Conservation (phyloP, 2,329 filamentous ascomycete genomes). For the Colletotrichum phormii region DNA sequence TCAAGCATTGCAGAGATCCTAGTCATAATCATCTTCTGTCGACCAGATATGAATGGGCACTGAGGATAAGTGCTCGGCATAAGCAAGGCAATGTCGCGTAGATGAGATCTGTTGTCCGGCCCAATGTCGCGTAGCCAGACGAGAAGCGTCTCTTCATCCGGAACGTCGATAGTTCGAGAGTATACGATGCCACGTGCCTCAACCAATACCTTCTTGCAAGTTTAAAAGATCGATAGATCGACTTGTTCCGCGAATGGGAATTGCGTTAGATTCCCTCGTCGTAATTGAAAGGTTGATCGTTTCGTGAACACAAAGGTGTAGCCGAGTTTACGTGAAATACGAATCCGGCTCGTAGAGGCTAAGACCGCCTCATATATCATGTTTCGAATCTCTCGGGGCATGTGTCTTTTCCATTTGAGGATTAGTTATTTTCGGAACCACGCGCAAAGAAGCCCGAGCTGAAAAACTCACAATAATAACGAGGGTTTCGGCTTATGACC, state of each 20-base stretch:
- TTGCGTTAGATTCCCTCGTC: too few relatives aligned
- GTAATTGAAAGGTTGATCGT: too few relatives aligned
- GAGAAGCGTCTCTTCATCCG: not conserved
- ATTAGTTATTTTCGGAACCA: not conserved
- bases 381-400: not conserved
- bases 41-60: too few relatives aligned
- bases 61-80: too few relatives aligned
- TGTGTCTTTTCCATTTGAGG: not conserved
- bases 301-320: too few relatives aligned
- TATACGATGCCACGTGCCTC: not conserved
- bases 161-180: not conserved
- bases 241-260: too few relatives aligned
- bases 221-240: not conserved
- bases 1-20: not conserved
- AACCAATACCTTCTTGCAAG: not conserved
- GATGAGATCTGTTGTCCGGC: not conserved
- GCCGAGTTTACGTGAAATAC: not conserved
- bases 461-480: not conserved
- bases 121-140: not conserved
- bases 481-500: not conserved
- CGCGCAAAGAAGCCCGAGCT: not conserved
- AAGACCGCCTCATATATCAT: not conserved
- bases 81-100: not conserved
- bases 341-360: rapidly evolving
- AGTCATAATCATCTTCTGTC: too few relatives aligned